Evolutionary conservation across 108 stramenopile species (phyloP).

Genomic region (Nitzschia putrida): DNA sequence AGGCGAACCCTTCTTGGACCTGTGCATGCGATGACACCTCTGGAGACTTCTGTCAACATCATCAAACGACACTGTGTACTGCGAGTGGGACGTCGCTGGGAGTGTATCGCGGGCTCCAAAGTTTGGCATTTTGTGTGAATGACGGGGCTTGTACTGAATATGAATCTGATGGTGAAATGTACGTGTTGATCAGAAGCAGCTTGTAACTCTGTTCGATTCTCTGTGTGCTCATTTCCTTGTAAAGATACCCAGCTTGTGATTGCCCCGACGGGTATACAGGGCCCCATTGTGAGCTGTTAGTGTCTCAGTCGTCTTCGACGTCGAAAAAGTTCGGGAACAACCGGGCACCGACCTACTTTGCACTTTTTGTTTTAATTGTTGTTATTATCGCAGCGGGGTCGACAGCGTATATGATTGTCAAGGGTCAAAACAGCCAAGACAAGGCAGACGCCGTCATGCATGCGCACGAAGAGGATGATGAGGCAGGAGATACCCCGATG

Average conservation of each 20-base stretch:
- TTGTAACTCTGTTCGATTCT: neutral
- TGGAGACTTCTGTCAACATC: slow-evolving; percentile 15
- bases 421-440: slow-evolving; percentile 3
- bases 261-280: slow-evolving; percentile 22
- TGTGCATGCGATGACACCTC: slow-evolving; percentile 42
- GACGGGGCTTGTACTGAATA: slow-evolving; percentile 14
- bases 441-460: neutral
- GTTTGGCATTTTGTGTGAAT: slow-evolving; percentile 19
- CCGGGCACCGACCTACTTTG: slow-evolving; percentile 1
- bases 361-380: neutral
- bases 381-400: neutral
- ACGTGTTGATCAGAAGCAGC: neutral
- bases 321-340: neutral
- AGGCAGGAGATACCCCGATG: neutral
- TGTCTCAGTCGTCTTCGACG: neutral
- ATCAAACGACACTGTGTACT: slow-evolving; percentile 16
- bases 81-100: neutral
- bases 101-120: slow-evolving; percentile 2
- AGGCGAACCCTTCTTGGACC: slow-evolving; percentile 3
- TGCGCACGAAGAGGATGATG: slow-evolving; percentile 7
- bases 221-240: neutral
- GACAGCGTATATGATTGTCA: neutral
- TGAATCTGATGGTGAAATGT: slow-evolving; percentile 9
- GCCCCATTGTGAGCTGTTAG: slow-evolving; percentile 23
- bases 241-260: slow-evolving; percentile 19